These are phyloP conservation scores for Aspergillus coremiiformis DNA, from an alignment of 495 filamentous ascomycete genomes.

Conservation along the genomic window DNA sequence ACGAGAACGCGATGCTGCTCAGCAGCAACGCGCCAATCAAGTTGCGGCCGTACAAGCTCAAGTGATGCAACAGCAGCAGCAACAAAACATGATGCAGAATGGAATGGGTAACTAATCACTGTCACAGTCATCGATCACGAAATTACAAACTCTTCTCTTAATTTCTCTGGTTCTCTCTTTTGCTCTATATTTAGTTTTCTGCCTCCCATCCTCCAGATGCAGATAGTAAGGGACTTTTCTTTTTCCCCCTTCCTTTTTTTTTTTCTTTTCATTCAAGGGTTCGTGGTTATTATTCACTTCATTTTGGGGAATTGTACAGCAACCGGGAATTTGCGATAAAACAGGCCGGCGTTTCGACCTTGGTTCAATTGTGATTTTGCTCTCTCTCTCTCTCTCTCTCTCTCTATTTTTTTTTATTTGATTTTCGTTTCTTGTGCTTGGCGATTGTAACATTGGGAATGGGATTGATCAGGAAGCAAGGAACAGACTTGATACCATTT, in stretches of 20 bases:
- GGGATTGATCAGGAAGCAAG: conserved; percentile 10
- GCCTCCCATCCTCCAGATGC: neutral
- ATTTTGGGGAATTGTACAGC: conserved; percentile 22
- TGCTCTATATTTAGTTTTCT: conserved; percentile 7
- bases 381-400: neutral
- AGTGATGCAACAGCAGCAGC: conserved; percentile 33
- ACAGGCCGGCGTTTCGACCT: conserved; percentile 18
- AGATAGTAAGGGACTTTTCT: neutral
- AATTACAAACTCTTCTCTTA: conserved; percentile 2
- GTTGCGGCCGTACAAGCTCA: conserved; percentile 32
- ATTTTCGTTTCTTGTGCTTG: conserved; percentile 7
- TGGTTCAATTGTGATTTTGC: neutral
- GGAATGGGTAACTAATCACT: conserved; percentile 32
- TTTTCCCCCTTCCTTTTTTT: neutral
- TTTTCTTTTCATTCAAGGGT: neutral
- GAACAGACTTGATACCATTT: conserved; percentile 39
- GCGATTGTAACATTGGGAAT: conserved; percentile 20
- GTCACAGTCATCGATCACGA: conserved; percentile 2
- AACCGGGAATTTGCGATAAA: conserved; percentile 15
- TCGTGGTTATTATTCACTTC: conserved; percentile 7
- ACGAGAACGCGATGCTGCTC: conserved; percentile 31
- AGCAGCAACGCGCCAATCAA: conserved; percentile 31
- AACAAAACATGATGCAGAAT: conserved; percentile 43
- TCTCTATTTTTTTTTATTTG: conserved; percentile 3
- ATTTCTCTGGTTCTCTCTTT: conserved; percentile 2